Conservation (phyloP, 2,329 filamentous ascomycete genomes). For the Alternaria consortialis region DNA sequence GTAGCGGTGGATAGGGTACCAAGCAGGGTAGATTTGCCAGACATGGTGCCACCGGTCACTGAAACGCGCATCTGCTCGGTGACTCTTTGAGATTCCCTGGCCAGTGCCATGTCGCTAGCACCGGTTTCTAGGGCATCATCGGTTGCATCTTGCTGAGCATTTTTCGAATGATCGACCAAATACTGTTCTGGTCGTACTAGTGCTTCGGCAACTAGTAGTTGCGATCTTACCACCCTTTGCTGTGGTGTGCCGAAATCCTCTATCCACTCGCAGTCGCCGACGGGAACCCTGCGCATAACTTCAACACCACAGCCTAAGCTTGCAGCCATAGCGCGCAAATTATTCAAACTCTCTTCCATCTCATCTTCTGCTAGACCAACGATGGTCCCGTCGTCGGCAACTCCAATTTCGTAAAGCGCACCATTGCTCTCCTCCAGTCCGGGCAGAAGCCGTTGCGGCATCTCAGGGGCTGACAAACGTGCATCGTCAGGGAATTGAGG, state of each 20-base stretch:
- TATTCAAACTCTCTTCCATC: constrained; percentile 87
- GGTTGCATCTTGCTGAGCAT: constrained; percentile 13
- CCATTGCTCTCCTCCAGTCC: constrained; percentile 93
- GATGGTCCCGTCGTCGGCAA: constrained; percentile 91
- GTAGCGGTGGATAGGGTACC: constrained; percentile 88
- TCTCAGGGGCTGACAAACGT: constrained; percentile 65
- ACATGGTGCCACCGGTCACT: constrained; percentile 86
- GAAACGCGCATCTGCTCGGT: constrained; percentile 81
- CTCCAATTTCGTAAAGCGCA: constrained; percentile 94
- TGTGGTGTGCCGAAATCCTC: constrained; percentile 55
- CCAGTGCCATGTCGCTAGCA: neutral
- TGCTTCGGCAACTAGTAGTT: constrained; percentile 88
- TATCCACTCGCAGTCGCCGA: constrained; percentile 83
- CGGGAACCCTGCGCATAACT: constrained; percentile 80
- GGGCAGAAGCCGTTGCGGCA: constrained; percentile 66
- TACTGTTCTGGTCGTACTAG: constrained; percentile 73
- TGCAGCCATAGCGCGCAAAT: constrained; percentile 88
- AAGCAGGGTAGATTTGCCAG: constrained; percentile 89
- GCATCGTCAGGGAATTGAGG: constrained; percentile 77
- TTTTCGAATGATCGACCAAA: constrained; percentile 31
- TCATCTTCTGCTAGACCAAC: constrained; percentile 90
- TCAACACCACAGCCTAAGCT: constrained; percentile 88
- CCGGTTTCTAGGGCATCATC: neutral
- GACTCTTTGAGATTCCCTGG: constrained; percentile 15
- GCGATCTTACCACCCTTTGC: constrained; percentile 46